A percentile compares a stretch with the other conserved stretches of the same genome.
phyloP scores from a whole-genome alignment of 768 basidiomycete genomes.

The Collybia sp. region DNA sequence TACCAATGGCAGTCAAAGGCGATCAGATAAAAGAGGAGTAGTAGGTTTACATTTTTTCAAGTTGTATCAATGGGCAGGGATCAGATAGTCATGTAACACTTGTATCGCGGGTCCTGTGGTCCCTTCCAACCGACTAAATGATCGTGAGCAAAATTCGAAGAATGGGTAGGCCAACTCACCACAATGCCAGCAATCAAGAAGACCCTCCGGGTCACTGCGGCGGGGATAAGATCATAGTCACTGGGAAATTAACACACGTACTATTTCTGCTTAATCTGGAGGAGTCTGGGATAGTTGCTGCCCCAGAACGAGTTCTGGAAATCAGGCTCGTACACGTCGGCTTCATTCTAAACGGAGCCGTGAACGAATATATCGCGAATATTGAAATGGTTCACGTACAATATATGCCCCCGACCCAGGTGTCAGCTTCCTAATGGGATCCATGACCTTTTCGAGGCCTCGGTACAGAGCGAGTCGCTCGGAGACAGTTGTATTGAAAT shows the following conservation, averaged over 20 bases:
- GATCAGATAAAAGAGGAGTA: no score
- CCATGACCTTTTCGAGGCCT: conserved; percentile 28
- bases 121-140: not conserved
- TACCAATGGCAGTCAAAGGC: no score
- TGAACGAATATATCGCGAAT: not conserved
- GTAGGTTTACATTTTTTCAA: no score
- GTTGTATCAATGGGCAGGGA: no score
- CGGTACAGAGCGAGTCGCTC: conserved; percentile 29
- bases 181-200: not conserved
- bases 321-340: conserved; percentile 44
- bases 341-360: conserved; percentile 33
- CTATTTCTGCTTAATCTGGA: not conserved
- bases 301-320: not conserved
- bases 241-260: not conserved
- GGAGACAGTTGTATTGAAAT: conserved; percentile 38
- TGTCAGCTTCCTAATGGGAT: conserved; percentile 34
- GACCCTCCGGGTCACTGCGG: not conserved
- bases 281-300: not conserved
- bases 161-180: not conserved
- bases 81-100: not conserved
- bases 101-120: not conserved
- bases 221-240: not conserved
- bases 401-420: conserved; percentile 37
- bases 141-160: not conserved
- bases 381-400: conserved; percentile 20